Percentiles rank a stretch among this genome's conserved stretches.
Conservation (phyloP, 352 stramenopile genomes). For the Hyaloperonospora arabidopsidis region DNA sequence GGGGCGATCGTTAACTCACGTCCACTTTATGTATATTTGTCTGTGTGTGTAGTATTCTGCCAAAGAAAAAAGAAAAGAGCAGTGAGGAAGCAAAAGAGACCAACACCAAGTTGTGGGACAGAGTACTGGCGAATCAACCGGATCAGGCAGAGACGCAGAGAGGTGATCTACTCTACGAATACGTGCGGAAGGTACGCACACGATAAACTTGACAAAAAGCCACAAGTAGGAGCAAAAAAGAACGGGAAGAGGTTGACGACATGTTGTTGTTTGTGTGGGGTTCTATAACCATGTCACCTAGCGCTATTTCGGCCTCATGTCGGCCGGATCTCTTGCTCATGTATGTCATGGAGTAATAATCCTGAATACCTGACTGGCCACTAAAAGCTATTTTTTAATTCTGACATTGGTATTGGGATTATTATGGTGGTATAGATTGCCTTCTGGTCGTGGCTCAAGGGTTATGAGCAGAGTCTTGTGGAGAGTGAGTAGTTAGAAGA, state of each 20-base stretch:
- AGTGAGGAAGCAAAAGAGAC: conserved; percentile 22
- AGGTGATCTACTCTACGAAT: conserved; percentile 78
- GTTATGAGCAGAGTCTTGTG: conserved; percentile 76
- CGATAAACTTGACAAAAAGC: not conserved
- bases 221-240: not conserved
- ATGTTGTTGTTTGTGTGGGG: conserved; percentile 1
- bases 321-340: conserved; percentile 66
- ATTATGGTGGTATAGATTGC: conserved; percentile 49
- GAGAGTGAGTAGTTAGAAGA: conserved; percentile 43
- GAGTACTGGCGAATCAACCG: conserved; percentile 47
- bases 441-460: conserved; percentile 86
- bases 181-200: conserved; percentile 57
- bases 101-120: conserved; percentile 70
- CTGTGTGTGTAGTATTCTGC: conserved; percentile 15
- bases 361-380: no score
- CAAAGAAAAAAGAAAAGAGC: conserved; percentile 13
- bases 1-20: not conserved
- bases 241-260: not conserved
- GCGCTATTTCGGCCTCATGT: conserved; percentile 78
- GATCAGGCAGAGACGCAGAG: conserved; percentile 42
- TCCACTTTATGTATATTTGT: not conserved
- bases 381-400: not conserved
- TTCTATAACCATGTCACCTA: conserved; percentile 15
- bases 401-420: conserved; percentile 3
- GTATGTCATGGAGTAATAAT: conserved; percentile 20